Evolutionary conservation across 306 rosid genomes (phyloP), one percentile per base, ranked within the genome.

Genomic region (Chamaecrista fasciculata): DNA sequence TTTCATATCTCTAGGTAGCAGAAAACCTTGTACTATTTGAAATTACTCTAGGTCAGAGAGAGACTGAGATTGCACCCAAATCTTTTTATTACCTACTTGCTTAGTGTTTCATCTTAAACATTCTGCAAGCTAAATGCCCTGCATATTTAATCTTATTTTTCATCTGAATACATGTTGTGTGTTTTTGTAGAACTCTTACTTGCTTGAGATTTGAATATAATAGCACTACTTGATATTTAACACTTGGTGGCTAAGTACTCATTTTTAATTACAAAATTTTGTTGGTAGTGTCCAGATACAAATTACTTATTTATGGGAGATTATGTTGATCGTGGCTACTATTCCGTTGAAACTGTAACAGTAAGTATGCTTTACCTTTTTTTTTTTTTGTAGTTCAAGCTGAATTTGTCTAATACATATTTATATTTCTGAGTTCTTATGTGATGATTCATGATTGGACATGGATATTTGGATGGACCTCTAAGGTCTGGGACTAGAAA

Each of bases 221-320:
- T 44, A 43, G 60, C 42, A 34, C 68, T 42, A 19, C 15, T 69
- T 43, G 55, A 59, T 46, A 69, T 51, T 66, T 36, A 31, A 39
- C 37, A 48, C 26, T 40, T 29, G 25, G 5, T 29, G 66, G 28
- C 46, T 39, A 21, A 52, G 9, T 81, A 63, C 61, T 79, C 25
- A 76, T 51, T 71, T 64, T 51, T 69, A 37, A 65, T 77, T 75
- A 62, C 75, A 33, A 12, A 56, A 70, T 73, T 80, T 73, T 71
- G 61, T 76, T 82, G 73, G 84, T 62, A 93, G 98, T 93, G 98
- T 82, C 98, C 98, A 77, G 96, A 93, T 86, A 90, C 98, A 78
- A 93, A 90, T 74, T 93, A 93, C 74, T 83, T 93, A 75, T 93
- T 93, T 55, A 93, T 93, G 98, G 98, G 98, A 76, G 98, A 93